Conservation (phyloP, 2,329 filamentous ascomycete species). For the Fusarium pseudocircinatum region DNA sequence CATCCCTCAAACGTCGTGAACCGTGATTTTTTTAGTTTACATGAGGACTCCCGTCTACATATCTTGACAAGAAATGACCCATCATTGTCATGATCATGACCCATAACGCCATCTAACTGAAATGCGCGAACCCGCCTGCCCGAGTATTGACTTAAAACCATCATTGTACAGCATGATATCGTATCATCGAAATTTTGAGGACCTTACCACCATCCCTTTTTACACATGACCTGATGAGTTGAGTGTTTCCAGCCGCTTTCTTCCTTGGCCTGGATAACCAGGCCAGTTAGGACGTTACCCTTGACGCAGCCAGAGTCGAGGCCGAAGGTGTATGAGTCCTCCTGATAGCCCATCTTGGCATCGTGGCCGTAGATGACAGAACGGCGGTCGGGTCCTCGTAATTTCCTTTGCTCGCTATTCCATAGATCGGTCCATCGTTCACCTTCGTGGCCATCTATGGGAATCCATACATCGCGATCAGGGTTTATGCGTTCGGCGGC, state of each 20-base stretch:
- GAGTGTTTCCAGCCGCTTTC: conserved; percentile 49
- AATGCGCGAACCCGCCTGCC: not conserved
- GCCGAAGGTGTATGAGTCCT: conserved; percentile 78
- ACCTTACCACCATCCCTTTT: conserved; percentile 32
- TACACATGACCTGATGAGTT: conserved; percentile 56
- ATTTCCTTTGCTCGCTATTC: conserved; percentile 60
- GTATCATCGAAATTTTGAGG: not conserved
- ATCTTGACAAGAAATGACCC: conserved; percentile 1
- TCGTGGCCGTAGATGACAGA: conserved; percentile 93
- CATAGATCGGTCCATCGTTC: conserved; percentile 74
- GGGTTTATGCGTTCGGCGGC: conserved; percentile 18
- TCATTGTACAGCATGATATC: conserved; percentile 8
- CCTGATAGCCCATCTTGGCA: conserved; percentile 71
- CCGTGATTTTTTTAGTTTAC: not conserved
- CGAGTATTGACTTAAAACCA: not conserved
- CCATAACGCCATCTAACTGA: conserved; percentile 25
- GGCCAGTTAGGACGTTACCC: conserved; percentile 78
- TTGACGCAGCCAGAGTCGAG: conserved; percentile 85
- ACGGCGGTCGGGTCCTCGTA: conserved; percentile 52
- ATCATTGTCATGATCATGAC: not conserved
- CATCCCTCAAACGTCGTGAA: not conserved
- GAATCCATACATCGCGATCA: conserved; percentile 49
- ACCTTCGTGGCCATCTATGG: conserved; percentile 59
- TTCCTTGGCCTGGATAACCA: conserved; percentile 71
- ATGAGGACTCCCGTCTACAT: not conserved